A percentile compares a stretch with the other conserved stretches of the same genome.
phyloP scores from a whole-genome alignment of 139 green algal species.

The Chlamydomonas sp. region DNA sequence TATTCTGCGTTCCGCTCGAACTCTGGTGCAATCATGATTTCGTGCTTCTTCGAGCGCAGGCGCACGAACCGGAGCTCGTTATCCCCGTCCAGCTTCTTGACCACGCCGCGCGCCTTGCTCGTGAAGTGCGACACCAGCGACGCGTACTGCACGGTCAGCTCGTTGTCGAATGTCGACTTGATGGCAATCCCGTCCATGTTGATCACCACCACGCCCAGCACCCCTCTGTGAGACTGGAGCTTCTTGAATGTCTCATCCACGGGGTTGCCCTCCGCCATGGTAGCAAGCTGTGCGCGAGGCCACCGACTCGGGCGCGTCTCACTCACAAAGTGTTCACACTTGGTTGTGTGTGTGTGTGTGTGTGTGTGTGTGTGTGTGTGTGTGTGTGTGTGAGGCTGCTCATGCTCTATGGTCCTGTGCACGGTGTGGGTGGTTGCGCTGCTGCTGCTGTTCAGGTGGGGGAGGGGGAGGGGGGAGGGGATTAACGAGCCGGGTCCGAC shows the following conservation, averaged over 20 bases:
- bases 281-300: no score
- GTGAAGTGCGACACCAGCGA: conserved; percentile 58
- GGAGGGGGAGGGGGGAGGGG: neutral
- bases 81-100: conserved; percentile 69
- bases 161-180: conserved; percentile 73
- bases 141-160: conserved; percentile 64
- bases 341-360: no score
- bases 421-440: neutral
- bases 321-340: no score
- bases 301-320: no score
- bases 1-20: conserved; percentile 65
- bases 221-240: conserved; percentile 32
- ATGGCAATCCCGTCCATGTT: conserved; percentile 83
- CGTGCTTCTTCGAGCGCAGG: conserved; percentile 73
- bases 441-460: neutral
- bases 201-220: conserved; percentile 71
- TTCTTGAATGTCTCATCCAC: conserved; percentile 76
- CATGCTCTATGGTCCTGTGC: no score
- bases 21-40: conserved; percentile 83
- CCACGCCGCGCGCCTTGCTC: conserved; percentile 60
- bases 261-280: conserved; percentile 57
- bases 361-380: no score
- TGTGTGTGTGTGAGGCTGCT: no score
- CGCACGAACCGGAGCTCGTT: conserved; percentile 83
- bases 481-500: neutral